These are phyloP conservation scores for Gracilaria domingensis DNA, from an alignment of 23 red algal species.

Conservation along the genomic window DNA sequence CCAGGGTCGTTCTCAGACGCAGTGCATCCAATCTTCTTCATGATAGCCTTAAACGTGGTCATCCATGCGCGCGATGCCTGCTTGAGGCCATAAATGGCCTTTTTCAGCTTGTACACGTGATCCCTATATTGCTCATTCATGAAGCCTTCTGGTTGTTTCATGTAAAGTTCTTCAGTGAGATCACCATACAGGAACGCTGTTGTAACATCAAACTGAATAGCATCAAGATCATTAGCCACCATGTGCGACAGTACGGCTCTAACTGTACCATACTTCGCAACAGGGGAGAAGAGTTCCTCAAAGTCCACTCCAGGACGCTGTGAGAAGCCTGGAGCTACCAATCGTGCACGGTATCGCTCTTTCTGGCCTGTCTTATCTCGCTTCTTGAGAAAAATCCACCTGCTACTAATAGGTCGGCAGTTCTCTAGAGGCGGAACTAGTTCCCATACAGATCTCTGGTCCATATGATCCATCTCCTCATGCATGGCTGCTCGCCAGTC, in stretches of 20 bases:
- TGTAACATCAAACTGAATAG: neutral
- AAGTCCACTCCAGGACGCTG: neutral
- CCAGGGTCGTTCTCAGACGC: neutral
- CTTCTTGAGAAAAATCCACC: neutral
- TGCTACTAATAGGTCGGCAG: neutral
- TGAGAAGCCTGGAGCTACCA: neutral
- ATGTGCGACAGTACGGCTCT: neutral
- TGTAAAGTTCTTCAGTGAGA: constrained; percentile 18
- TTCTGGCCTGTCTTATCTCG: neutral
- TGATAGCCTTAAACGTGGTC: neutral
- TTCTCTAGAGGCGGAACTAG: neutral
- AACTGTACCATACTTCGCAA: neutral
- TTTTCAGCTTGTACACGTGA: neutral
- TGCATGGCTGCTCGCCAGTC: neutral
- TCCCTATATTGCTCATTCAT: neutral
- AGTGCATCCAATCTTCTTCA: neutral
- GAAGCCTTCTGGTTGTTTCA: constrained; percentile 20
- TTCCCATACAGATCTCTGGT: neutral
- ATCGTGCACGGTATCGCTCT: neutral
- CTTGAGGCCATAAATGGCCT: constrained; percentile 1
- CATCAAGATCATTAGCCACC: neutral
- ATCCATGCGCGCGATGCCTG: constrained; percentile 3
- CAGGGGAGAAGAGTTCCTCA: neutral
- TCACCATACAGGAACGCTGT: neutral
- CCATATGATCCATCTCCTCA: neutral